Evolutionary conservation across 495 filamentous ascomycete species (phyloP).

Genomic region (Echria macrotheca): DNA sequence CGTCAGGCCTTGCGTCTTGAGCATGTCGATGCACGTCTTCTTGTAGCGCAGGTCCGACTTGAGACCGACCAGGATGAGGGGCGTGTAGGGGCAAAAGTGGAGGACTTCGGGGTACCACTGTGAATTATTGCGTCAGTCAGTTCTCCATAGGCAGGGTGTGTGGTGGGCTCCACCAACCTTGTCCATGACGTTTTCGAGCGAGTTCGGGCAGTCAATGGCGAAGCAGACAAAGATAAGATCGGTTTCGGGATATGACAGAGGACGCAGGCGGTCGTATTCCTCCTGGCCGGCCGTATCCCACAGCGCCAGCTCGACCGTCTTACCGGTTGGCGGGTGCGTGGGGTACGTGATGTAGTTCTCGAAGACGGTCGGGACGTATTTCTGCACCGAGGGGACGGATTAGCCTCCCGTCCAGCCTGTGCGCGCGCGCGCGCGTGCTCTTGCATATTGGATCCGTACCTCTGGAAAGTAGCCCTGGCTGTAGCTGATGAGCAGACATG

Average conservation of each 20-base stretch:
- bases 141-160: background rate
- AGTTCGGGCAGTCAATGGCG: slow-evolving; percentile 97
- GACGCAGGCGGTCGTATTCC: slow-evolving; percentile 93
- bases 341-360: slow-evolving; percentile 99
- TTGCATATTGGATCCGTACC: slow-evolving; percentile 60
- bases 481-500: slow-evolving; percentile 95
- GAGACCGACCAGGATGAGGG: slow-evolving; percentile 88
- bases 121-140: slow-evolving; percentile 15
- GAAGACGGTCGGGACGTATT: slow-evolving; percentile 99
- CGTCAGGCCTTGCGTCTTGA: slow-evolving; percentile 94
- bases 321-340: slow-evolving; percentile 75
- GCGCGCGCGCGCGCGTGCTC: no score
- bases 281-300: slow-evolving; percentile 99
- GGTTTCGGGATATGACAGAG: slow-evolving; percentile 95
- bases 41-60: slow-evolving; percentile 95
- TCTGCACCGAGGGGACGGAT: no score
- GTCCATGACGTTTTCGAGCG: slow-evolving; percentile 95
- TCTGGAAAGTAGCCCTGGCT: slow-evolving; percentile 98
- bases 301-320: slow-evolving; percentile 89
- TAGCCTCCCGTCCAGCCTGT: no score
- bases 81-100: slow-evolving; percentile 96
- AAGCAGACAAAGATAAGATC: slow-evolving; percentile 98
- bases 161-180: slow-evolving; percentile 66
- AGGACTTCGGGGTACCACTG: slow-evolving; percentile 99
- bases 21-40: slow-evolving; percentile 91